Evolutionary conservation across 2,329 filamentous ascomycete genomes (phyloP).

Genomic region (Parascedosporium putredinis): DNA sequence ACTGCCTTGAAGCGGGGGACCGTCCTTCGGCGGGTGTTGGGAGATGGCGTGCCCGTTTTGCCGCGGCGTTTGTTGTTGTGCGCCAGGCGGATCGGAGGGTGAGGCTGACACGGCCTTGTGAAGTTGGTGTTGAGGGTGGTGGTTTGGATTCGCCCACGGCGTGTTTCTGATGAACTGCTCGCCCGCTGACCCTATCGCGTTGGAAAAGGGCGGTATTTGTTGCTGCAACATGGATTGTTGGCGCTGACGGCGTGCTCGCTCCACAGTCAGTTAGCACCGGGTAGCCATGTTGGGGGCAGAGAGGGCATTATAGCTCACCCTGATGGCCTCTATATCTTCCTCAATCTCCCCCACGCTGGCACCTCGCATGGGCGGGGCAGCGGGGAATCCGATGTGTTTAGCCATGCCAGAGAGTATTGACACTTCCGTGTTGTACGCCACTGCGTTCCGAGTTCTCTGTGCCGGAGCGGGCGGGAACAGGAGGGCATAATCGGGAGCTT

Average conservation of each 20-base stretch:
- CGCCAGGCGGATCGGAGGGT: slow-evolving; percentile 16
- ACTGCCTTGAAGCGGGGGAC: slow-evolving; percentile 16
- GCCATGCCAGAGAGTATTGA: slow-evolving; percentile 82
- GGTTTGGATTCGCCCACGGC: slow-evolving; percentile 85
- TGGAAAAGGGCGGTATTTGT: background rate
- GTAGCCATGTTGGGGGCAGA: slow-evolving; percentile 26
- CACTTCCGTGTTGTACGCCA: slow-evolving; percentile 91
- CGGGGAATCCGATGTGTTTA: slow-evolving; percentile 93
- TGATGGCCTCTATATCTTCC: slow-evolving; percentile 81
- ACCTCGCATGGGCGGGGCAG: slow-evolving; percentile 73
- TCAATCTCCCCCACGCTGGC: slow-evolving; percentile 66
- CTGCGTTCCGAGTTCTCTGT: slow-evolving; percentile 72
- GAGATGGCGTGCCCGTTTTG: slow-evolving; percentile 10
- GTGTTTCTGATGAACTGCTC: slow-evolving; percentile 85
- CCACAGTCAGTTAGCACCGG: background rate
- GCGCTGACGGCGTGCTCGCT: slow-evolving; percentile 7
- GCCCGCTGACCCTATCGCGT: slow-evolving; percentile 51
- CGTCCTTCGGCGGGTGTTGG: slow-evolving; percentile 11
- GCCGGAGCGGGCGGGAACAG: slow-evolving; percentile 67
- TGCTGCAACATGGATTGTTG: slow-evolving; percentile 6
- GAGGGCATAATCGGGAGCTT: slow-evolving; percentile 71
- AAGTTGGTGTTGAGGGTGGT: slow-evolving; percentile 30
- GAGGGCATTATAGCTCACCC: slow-evolving; percentile 37
- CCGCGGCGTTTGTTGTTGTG: slow-evolving; percentile 40
- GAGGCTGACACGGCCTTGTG: background rate